phyloP scores from a whole-genome alignment of 1,139 yeast species.

The Scheffersomyces parashehatae region DNA sequence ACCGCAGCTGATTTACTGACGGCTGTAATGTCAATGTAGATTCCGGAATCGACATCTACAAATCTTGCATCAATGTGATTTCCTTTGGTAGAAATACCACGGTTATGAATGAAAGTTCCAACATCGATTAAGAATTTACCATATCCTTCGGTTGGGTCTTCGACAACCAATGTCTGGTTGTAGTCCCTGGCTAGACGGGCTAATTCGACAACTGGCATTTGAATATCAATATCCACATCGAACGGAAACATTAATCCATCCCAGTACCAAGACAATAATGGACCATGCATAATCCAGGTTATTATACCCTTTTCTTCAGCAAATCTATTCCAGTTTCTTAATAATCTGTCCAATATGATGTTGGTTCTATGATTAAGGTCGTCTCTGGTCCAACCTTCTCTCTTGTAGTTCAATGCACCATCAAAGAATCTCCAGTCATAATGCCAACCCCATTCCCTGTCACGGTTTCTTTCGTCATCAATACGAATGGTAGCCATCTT shows the following conservation, averaged over 20 bases:
- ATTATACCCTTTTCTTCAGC: slow-evolving; percentile 37
- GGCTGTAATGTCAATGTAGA: slow-evolving; percentile 28
- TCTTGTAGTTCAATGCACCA: slow-evolving; percentile 17
- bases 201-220: slow-evolving; percentile 21
- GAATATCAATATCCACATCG: slow-evolving; percentile 22
- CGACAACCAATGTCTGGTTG: slow-evolving; percentile 23
- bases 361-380: slow-evolving; percentile 16
- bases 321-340: slow-evolving; percentile 36
- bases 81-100: slow-evolving; percentile 18
- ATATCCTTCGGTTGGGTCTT: slow-evolving; percentile 26
- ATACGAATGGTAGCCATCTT: slow-evolving; percentile 17
- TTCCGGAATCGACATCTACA: slow-evolving; percentile 28
- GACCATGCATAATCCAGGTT: slow-evolving; percentile 23
- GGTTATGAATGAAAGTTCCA: slow-evolving; percentile 24
- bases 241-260: slow-evolving; percentile 23
- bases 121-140: slow-evolving; percentile 27
- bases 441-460: slow-evolving; percentile 32
- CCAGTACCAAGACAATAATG: slow-evolving; percentile 24
- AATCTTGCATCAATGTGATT: slow-evolving; percentile 31
- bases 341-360: slow-evolving; percentile 31
- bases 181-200: slow-evolving; percentile 13
- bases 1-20: slow-evolving; percentile 18
- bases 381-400: slow-evolving; percentile 16
- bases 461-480: slow-evolving; percentile 14
- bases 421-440: slow-evolving; percentile 23